phyloP scores from a whole-genome alignment of 164 flowering plant genomes.

The Umbilicus rupestris region DNA sequence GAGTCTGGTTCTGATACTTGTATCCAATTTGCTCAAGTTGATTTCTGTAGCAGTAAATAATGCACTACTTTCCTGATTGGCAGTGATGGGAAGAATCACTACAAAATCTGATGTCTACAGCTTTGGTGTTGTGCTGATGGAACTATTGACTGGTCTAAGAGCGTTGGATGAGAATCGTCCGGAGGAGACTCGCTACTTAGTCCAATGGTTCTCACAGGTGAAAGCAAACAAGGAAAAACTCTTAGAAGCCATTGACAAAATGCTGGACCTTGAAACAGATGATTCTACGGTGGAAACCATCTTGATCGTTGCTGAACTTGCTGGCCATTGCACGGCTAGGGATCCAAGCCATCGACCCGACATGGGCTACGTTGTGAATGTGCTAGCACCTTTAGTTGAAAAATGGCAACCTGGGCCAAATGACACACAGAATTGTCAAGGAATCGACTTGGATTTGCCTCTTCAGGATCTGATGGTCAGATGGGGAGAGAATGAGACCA shows the following conservation, averaged over 20 bases:
- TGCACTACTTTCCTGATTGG: constrained; percentile 54
- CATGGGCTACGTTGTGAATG: constrained; percentile 75
- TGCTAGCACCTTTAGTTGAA: constrained; percentile 49
- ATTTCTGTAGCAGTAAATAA: constrained; percentile 5
- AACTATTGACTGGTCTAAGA: constrained; percentile 57
- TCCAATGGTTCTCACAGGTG: constrained; percentile 58
- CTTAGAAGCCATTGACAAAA: constrained; percentile 50
- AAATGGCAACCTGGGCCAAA: constrained; percentile 56
- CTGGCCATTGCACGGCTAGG: constrained; percentile 79
- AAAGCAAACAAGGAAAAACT: constrained; percentile 48
- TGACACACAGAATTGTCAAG: constrained; percentile 36
- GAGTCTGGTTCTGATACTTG: no score
- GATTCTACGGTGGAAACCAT: constrained; percentile 51
- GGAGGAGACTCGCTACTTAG: constrained; percentile 65
- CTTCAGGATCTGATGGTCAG: constrained; percentile 55
- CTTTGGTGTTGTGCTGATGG: constrained; percentile 80
- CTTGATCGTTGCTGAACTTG: constrained; percentile 48
- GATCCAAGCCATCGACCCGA: constrained; percentile 76
- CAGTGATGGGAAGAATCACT: constrained; percentile 76
- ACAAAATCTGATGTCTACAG: constrained; percentile 77
- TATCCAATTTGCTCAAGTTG: no score
- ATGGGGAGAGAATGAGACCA: constrained; percentile 57
- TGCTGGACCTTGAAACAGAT: constrained; percentile 33
- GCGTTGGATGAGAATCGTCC: constrained; percentile 70
- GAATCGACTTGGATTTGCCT: constrained; percentile 48